Conservation (phyloP, 352 stramenopile species). For the Phytopythium delawarense region DNA sequence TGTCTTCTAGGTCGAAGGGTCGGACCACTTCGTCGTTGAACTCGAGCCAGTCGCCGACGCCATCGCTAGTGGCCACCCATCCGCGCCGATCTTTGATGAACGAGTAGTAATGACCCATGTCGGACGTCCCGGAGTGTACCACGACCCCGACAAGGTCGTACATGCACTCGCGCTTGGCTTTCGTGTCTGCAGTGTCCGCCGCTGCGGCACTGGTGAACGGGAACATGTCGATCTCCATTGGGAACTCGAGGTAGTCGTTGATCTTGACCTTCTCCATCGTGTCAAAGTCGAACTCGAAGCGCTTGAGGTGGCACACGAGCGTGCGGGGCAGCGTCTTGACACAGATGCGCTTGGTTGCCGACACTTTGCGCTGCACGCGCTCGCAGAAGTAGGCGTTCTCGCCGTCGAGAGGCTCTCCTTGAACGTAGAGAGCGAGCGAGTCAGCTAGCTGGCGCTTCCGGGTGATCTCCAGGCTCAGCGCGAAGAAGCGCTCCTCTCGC, state of each 20-base stretch:
- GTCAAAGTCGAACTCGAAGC: conserved; percentile 89
- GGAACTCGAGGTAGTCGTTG: conserved; percentile 84
- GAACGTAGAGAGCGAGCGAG: conserved; percentile 64
- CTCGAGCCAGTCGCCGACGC: conserved; percentile 72
- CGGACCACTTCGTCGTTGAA: conserved; percentile 92
- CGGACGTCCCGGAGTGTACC: conserved; percentile 89
- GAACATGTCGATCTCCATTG: conserved; percentile 85
- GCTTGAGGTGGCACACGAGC: conserved; percentile 82
- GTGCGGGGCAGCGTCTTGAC: conserved; percentile 75
- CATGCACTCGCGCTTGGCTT: conserved; percentile 18
- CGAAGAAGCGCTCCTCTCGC: conserved; percentile 82
- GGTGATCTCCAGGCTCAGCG: conserved; percentile 74
- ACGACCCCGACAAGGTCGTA: conserved; percentile 92
- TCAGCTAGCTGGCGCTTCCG: conserved; percentile 60
- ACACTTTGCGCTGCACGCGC: conserved; percentile 59
- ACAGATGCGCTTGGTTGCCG: conserved; percentile 77
- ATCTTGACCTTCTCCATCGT: conserved; percentile 88
- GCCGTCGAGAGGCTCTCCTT: conserved; percentile 68
- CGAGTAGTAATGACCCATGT: conserved; percentile 94
- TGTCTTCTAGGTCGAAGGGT: conserved; percentile 66
- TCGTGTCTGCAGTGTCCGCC: conserved; percentile 1
- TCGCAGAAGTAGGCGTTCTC: conserved; percentile 84
- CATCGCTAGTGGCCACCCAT: background rate
- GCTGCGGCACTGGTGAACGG: conserved; percentile 82
- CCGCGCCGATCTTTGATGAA: conserved; percentile 81